Evolutionary conservation across 495 filamentous ascomycete genomes (phyloP), one percentile per base, ranked within the genome.

Genomic region (Xylaria intraflava): DNA sequence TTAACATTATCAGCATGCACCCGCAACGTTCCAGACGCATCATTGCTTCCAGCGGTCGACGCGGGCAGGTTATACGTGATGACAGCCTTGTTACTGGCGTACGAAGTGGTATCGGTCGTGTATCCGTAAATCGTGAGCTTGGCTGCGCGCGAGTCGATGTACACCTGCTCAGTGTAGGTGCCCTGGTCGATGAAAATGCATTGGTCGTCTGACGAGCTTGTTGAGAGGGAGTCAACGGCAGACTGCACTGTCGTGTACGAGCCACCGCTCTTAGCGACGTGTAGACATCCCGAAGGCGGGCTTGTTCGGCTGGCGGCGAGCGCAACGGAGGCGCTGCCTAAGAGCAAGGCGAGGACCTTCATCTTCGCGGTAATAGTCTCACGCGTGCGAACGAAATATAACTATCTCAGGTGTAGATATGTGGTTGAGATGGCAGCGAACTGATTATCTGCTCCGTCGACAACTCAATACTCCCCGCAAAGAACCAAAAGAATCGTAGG

Each of bases 131-230:
- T 74, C 30, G 78, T 78, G 14, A 86, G 71, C 22, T 66, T 61
- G 23, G 80, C 78, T 0, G 62, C 64, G 17, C 78, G 71, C 9
- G 71, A 39, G 6, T 76, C 54, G 43, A 83, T 72, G 55, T 76
- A 75, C n/a, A 83, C 79, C 64, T 83, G 81, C 51, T 84, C 81
- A 0, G 59, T 52, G 66, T 83, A 83, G 29, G 75, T 77, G 11
- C 81, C 81, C 10, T 71, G 65, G 56, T 80, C 68, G 63, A 88
- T 80, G 72, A 86, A 87, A 63, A 88, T 79, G 58, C 73, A 79
- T 59, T 85, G 81, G 3, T 58, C 45, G 3, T 43, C 22, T 16
- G 59, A 53, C 16, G 72, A 64, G 8, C 71, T 69, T 11, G 72
- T 76, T 53, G 67, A 72, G 29, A 86, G 68, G 11, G 80, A 70